phyloP scores from a whole-genome alignment of 2,329 filamentous ascomycete species.

The Hirsutella minnesotensis region DNA sequence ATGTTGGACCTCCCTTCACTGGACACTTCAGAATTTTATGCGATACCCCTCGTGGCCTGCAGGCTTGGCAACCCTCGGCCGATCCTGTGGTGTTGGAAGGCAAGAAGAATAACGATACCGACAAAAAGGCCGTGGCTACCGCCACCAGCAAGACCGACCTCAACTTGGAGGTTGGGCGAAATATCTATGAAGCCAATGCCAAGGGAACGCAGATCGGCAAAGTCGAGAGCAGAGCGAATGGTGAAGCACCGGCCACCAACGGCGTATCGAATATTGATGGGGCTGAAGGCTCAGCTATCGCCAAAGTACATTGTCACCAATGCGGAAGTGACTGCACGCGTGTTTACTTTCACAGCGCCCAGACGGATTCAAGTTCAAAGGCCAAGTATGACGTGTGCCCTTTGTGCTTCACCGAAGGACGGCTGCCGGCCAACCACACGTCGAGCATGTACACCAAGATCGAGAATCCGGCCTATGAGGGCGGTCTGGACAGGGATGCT shows the following conservation, averaged over 20 bases:
- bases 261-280: slow-evolving; percentile 49
- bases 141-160: slow-evolving; percentile 64
- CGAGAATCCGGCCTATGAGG: slow-evolving; percentile 75
- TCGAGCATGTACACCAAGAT: slow-evolving; percentile 77
- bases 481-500: slow-evolving; percentile 69
- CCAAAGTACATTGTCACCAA: slow-evolving; percentile 72
- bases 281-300: slow-evolving; percentile 51
- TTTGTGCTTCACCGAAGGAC: slow-evolving; percentile 75
- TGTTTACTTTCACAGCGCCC: slow-evolving; percentile 47
- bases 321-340: slow-evolving; percentile 82
- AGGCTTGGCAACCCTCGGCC: slow-evolving; percentile 86
- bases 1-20: slow-evolving; percentile 91
- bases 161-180: slow-evolving; percentile 86
- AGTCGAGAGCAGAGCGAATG: slow-evolving; percentile 60
- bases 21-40: slow-evolving; percentile 94
- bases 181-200: slow-evolving; percentile 87
- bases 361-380: slow-evolving; percentile 47
- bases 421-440: slow-evolving; percentile 68
- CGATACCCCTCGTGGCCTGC: slow-evolving; percentile 87
- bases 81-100: slow-evolving; percentile 56
- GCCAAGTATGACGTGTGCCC: slow-evolving; percentile 82
- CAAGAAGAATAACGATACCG: slow-evolving; percentile 54
- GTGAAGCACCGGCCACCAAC: slow-evolving; percentile 57
- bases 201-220: slow-evolving; percentile 64
- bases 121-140: slow-evolving; percentile 56